phyloP scores from a whole-genome alignment of 2,329 filamentous ascomycete species.

The Fusarium equiseti region DNA sequence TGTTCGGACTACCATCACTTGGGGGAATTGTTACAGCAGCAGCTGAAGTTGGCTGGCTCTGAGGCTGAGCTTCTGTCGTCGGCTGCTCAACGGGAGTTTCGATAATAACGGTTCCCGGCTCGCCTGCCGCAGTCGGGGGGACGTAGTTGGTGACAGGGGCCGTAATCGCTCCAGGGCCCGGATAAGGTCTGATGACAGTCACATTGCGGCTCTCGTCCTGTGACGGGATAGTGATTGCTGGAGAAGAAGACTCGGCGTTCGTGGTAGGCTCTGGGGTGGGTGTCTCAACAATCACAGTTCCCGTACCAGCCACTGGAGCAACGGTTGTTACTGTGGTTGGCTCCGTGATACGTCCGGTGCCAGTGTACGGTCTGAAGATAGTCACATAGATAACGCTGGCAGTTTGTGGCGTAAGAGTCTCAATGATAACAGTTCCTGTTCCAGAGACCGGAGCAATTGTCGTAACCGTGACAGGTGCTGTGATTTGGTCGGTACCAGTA shows the following conservation, averaged over 20 bases:
- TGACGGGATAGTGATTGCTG: conserved; percentile 18
- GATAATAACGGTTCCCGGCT: conserved; percentile 21
- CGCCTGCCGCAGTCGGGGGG: conserved; percentile 1
- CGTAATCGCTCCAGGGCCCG: conserved; percentile 10
- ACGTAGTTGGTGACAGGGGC: conserved; percentile 13
- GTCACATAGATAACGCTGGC: conserved; percentile 8
- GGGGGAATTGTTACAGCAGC: conserved; percentile 24
- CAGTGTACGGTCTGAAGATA: conserved; percentile 16
- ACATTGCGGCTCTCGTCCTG: conserved; percentile 17
- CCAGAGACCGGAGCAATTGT: conserved; percentile 26
- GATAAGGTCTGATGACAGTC: conserved; percentile 16
- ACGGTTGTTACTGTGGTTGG: conserved; percentile 21
- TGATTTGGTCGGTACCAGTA: conserved; percentile 17
- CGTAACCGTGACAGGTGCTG: conserved; percentile 20
- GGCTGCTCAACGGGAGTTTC: conserved; percentile 10
- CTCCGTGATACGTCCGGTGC: conserved; percentile 6
- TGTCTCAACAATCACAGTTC: conserved; percentile 30
- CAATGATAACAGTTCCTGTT: conserved; percentile 34
- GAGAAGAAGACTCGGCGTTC: not conserved
- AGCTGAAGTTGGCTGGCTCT: conserved; percentile 9
- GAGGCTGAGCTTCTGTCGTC: not conserved
- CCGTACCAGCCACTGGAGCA: conserved; percentile 16
- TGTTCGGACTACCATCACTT: conserved; percentile 23
- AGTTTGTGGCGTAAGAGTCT: conserved; percentile 19
- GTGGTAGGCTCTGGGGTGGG: conserved; percentile 11